Evolutionary conservation across 2,329 filamentous ascomycete genomes (phyloP).

Genomic region (Mycosphaerelloides madeirae): DNA sequence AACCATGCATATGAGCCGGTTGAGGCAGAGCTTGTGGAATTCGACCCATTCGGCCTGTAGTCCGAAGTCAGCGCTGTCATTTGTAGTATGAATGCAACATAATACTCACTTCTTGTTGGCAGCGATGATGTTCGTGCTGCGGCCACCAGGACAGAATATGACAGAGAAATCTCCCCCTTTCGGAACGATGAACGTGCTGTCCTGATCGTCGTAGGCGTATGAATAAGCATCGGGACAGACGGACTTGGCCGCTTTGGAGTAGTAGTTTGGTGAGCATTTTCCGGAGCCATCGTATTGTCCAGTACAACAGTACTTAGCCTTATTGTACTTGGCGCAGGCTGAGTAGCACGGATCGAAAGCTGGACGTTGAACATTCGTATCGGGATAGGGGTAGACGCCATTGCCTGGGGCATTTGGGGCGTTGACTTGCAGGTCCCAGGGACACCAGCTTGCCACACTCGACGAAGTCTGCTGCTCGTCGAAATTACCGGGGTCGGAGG

Average conservation of each 20-base stretch:
- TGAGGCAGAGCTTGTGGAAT: conserved; percentile 10
- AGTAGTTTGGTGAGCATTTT: conserved; percentile 62
- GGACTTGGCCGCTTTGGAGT: conserved; percentile 64
- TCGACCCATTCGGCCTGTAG: conserved; percentile 3
- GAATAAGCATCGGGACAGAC: conserved; percentile 83
- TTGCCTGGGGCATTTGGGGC: conserved; percentile 66
- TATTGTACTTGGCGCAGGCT: conserved; percentile 66
- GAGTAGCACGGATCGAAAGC: conserved; percentile 73
- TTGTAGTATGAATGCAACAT: not conserved
- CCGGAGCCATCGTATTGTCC: conserved; percentile 61
- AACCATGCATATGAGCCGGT: conserved; percentile 10
- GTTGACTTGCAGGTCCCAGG: conserved; percentile 68
- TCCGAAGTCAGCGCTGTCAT: not conserved
- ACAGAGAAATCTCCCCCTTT: conserved; percentile 72
- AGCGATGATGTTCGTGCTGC: conserved; percentile 47
- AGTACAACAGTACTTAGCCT: conserved; percentile 68
- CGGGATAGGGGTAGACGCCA: conserved; percentile 75
- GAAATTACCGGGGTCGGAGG: conserved; percentile 62
- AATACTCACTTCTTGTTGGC: conserved; percentile 19
- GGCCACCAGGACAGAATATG: conserved; percentile 65
- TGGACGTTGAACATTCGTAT: conserved; percentile 65
- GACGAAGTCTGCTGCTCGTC: conserved; percentile 56
- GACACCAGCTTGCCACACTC: conserved; percentile 66
- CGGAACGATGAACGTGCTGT: conserved; percentile 54
- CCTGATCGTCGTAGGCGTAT: conserved; percentile 59